Evolutionary conservation across 2,329 filamentous ascomycete genomes (phyloP).

Genomic region (Beauveria rudraprayagi): DNA sequence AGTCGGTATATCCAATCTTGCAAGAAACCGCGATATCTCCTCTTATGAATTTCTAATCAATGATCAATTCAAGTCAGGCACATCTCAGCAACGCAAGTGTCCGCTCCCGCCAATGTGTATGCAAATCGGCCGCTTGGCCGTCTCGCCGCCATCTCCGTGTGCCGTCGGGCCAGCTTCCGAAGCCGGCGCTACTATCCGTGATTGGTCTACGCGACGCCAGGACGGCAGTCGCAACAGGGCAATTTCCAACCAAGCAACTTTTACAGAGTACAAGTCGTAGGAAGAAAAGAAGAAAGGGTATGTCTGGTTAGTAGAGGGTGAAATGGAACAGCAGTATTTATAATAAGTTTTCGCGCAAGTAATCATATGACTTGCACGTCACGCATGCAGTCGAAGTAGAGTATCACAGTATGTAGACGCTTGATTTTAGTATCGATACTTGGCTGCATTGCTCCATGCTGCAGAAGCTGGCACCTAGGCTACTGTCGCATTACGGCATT

Average conservation of each 20-base stretch:
- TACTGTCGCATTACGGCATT: too few species aligned
- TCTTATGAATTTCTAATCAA: background rate
- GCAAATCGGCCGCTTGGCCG: background rate
- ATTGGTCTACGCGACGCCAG: background rate
- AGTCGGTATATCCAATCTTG: background rate
- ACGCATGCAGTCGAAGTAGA: background rate
- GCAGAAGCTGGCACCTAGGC: too few species aligned
- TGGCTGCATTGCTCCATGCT: conserved; percentile 17
- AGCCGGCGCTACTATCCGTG: background rate
- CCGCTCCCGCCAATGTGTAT: background rate
- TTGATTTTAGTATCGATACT: too few species aligned
- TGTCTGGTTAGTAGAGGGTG: too few species aligned
- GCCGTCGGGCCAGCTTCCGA: background rate
- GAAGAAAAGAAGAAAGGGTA: background rate
- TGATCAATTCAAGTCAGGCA: background rate
- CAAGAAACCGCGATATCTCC: too few species aligned
- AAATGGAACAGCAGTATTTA: too few species aligned
- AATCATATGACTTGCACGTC: background rate
- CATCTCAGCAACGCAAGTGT: background rate
- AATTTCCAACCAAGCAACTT: background rate
- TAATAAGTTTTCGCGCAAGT: background rate
- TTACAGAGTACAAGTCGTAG: background rate
- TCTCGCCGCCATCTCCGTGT: background rate
- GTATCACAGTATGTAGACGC: background rate
- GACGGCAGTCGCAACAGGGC: background rate